A percentile compares a stretch with the other conserved stretches of the same genome.
These are phyloP conservation scores for Arachis monticola DNA, from an alignment of 331 rosid genomes.

Conservation along the genomic window DNA sequence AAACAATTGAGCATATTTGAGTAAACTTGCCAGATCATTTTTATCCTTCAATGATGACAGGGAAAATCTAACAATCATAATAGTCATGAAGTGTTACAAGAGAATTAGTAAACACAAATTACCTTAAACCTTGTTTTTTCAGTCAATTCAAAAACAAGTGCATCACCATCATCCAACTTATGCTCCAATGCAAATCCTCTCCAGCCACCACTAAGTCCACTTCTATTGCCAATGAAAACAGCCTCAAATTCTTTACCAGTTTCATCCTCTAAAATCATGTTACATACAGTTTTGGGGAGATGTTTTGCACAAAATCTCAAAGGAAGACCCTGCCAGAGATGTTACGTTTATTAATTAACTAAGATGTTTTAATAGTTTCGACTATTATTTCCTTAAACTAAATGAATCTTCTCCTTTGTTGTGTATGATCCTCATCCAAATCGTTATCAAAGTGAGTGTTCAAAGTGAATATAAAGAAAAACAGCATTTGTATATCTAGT, in stretches of 20 bases:
- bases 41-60: neutral
- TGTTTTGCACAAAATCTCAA: conserved; percentile 58
- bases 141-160: conserved; percentile 70
- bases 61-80: neutral
- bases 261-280: conserved; percentile 70
- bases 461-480: neutral
- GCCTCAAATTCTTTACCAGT: conserved; percentile 56
- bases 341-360: conserved; percentile 4
- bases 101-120: neutral
- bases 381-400: neutral
- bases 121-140: conserved; percentile 73
- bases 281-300: conserved; percentile 52
- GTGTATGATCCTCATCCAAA: neutral
- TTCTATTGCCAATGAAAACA: conserved; percentile 59
- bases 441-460: neutral
- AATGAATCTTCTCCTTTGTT: neutral
- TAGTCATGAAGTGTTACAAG: conserved; percentile 1
- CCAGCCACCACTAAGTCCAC: conserved; percentile 86
- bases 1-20: too few relatives aligned
- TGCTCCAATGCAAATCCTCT: conserved; percentile 83
- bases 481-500: neutral
- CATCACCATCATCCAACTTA: conserved; percentile 84
- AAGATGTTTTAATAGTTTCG: neutral
- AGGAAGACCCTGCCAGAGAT: conserved; percentile 66
- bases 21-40: too few relatives aligned